Conservation (phyloP, 2,329 filamentous ascomycete species). For the Meredithiella fracta region DNA sequence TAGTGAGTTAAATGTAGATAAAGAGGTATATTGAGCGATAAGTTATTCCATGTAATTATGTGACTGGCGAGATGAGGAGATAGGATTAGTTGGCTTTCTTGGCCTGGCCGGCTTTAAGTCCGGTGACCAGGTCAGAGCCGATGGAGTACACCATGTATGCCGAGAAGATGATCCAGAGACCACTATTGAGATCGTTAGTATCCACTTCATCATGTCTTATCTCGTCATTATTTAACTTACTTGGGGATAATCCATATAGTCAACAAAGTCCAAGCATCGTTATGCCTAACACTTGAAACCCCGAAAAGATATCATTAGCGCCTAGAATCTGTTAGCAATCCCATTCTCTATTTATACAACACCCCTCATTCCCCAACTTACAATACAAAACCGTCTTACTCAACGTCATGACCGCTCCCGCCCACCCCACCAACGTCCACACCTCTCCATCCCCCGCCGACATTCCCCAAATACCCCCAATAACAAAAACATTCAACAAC, state of each 20-base stretch:
- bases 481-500: slow-evolving; percentile 46
- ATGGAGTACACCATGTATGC: slow-evolving; percentile 34
- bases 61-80: no score
- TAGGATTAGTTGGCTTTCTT: no score
- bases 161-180: slow-evolving; percentile 37
- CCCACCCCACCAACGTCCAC: slow-evolving; percentile 32
- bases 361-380: slow-evolving; percentile 21
- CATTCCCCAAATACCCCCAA: slow-evolving; percentile 31
- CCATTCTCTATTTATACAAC: background rate
- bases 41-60: no score
- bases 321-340: no score
- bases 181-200: slow-evolving; percentile 23
- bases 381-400: slow-evolving; percentile 47
- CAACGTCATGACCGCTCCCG: slow-evolving; percentile 41
- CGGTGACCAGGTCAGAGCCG: slow-evolving; percentile 33
- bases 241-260: slow-evolving; percentile 43
- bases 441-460: slow-evolving; percentile 21
- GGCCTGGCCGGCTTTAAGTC: slow-evolving; percentile 19
- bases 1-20: no score
- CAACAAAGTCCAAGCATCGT: slow-evolving; percentile 28
- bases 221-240: slow-evolving; percentile 23
- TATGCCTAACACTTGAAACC: slow-evolving; percentile 42
- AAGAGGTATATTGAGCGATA: no score
- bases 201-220: background rate
- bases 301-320: slow-evolving; percentile 39